Base-by-base conservation (phyloP, 129 eudicot species). In the Artemisia annua region DNA sequence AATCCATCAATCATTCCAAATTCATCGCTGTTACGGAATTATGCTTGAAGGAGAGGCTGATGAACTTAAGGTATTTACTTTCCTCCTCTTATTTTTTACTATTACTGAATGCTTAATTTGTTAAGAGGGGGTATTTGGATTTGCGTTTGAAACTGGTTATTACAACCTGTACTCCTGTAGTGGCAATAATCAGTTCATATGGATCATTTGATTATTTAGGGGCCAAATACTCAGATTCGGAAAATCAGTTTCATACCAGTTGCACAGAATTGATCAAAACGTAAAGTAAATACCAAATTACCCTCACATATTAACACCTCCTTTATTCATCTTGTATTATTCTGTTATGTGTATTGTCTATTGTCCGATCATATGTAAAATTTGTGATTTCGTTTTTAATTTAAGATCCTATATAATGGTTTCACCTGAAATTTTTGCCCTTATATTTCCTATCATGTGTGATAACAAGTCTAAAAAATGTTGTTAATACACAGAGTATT, bases 41-140 rank as follows among this genome's bases (percentile, higher is more conserved):
- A 95, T 95, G 99, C 83, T 90, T 77, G 99, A 95, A 73, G 99
- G 99, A 24, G 99, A 95, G 69, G 97, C 93, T 17, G 97, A 95
- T 69, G 91, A 95, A 79, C 99, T 95, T 15, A 95, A 95, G 99
- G 97, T 90, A 82, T 78, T 80, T 48, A 66, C n/a, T n/a, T 19
- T 13, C 48, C 2, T 76, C 64, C 20, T 54, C 28, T 35, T 4
- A 14, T 10, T 52, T 54, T 60, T 16, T 14, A 26, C 56, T 17
- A 53, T 15, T 16, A 49, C 44, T 67, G 22, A 6, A 12, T 73
- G 15, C 63, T 16, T 30, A 35, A 11, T 11, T 48, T 7, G 46
- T 39, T 39, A 39, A 39, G 46, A 73, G 67, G 50, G 15, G 28
- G 17, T 64, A 17, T 64, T 65, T 65, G 18, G 28, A 18, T 65